phyloP scores from a whole-genome alignment of 805 yeast species.

The Isabelozyma pseudorhagii region DNA sequence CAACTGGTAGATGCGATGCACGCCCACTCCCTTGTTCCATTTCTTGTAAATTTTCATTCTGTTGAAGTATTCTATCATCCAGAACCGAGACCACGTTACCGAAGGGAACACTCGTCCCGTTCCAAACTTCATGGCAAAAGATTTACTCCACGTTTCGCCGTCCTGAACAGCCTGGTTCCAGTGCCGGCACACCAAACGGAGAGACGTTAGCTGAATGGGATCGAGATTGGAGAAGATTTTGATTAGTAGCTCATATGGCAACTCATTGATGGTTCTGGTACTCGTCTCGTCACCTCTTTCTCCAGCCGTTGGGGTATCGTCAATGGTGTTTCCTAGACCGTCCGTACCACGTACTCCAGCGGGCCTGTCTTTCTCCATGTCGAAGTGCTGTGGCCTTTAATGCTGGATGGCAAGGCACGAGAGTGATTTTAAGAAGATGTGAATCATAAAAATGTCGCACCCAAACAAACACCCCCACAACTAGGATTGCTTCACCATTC shows the following conservation, averaged over 20 bases:
- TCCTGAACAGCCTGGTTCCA: slow-evolving; percentile 48
- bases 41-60: slow-evolving; percentile 31
- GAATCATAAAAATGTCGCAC: too few species aligned
- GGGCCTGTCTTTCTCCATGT: neutral
- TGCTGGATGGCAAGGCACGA: neutral
- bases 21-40: slow-evolving; percentile 37
- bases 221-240: slow-evolving; percentile 45
- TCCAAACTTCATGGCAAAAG: slow-evolving; percentile 40
- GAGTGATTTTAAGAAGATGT: too few species aligned
- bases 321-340: neutral
- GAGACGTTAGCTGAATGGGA: slow-evolving; percentile 36
- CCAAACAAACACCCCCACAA: too few species aligned
- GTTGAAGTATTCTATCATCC: slow-evolving; percentile 46
- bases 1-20: slow-evolving; percentile 24
- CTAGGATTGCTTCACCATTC: too few species aligned
- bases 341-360: neutral
- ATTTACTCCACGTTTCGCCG: slow-evolving; percentile 45
- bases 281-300: neutral
- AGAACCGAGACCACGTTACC: slow-evolving; percentile 38
- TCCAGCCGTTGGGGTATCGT: neutral
- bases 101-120: slow-evolving; percentile 39
- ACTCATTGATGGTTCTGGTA: slow-evolving; percentile 18
- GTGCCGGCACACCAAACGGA: slow-evolving; percentile 44
- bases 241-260: slow-evolving; percentile 49
- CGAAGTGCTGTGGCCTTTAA: neutral